Conservation (phyloP, 2,329 filamentous ascomycete species). For the Madurella fahalii region DNA sequence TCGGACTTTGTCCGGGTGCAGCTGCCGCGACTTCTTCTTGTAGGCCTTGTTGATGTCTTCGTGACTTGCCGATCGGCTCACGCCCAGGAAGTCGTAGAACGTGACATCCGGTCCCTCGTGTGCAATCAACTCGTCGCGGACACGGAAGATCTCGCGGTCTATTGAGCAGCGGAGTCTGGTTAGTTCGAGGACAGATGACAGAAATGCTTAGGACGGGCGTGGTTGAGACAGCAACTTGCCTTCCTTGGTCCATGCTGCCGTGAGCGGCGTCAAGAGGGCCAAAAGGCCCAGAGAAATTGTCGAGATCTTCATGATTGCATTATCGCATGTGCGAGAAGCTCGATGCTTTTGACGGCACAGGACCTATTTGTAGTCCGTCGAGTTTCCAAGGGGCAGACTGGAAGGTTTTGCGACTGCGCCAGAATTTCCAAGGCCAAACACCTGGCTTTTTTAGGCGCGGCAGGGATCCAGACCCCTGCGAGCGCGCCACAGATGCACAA, state of each 20-base stretch:
- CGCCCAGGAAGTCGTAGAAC: slow-evolving; percentile 91
- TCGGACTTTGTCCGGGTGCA: slow-evolving; percentile 95
- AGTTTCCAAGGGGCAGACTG: slow-evolving; percentile 10
- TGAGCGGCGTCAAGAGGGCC: slow-evolving; percentile 62
- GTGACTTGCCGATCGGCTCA: slow-evolving; percentile 66
- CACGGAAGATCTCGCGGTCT: slow-evolving; percentile 98
- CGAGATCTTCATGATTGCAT: slow-evolving; percentile 66
- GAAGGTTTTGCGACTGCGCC: slow-evolving; percentile 10
- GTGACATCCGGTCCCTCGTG: slow-evolving; percentile 74
- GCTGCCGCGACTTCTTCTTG: slow-evolving; percentile 74
- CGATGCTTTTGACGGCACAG: background rate
- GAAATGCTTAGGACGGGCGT: background rate
- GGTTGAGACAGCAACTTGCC: slow-evolving; percentile 46
- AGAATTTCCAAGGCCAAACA: slow-evolving; percentile 1
- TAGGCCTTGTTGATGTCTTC: slow-evolving; percentile 94
- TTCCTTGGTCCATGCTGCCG: slow-evolving; percentile 81
- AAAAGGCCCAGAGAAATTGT: slow-evolving; percentile 65
- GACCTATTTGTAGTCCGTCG: background rate
- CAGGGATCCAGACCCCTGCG: slow-evolving; percentile 2
- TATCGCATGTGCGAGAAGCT: slow-evolving; percentile 32
- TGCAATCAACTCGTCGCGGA: slow-evolving; percentile 78
- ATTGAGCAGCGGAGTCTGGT: slow-evolving; percentile 3
- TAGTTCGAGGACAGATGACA: background rate
- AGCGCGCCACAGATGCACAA: too few species aligned
- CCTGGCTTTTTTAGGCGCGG: slow-evolving; percentile 12